Percentiles rank a stretch among this genome's conserved stretches.
Conservation (phyloP, 176 grass and related monocot genomes). For the Hsuehochloa calcarea region DNA sequence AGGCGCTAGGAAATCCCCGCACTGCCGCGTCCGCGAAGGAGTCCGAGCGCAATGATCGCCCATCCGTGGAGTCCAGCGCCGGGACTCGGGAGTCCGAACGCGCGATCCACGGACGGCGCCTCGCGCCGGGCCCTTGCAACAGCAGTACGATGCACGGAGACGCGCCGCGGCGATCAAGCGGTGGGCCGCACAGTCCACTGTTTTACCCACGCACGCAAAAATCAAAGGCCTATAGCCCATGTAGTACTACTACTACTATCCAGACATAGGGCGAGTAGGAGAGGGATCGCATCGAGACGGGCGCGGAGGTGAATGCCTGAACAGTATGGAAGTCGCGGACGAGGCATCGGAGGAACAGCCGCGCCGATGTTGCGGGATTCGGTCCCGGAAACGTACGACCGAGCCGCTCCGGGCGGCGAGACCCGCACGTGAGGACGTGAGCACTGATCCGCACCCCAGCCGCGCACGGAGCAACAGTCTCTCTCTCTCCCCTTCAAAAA, state of each 20-base stretch:
- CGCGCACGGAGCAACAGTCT: too few relatives aligned
- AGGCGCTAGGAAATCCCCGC: not conserved
- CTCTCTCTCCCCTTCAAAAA: not conserved
- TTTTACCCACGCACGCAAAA: too few relatives aligned
- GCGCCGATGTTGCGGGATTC: slow-evolving; percentile 31
- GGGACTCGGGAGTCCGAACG: not conserved
- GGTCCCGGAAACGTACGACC: slow-evolving; percentile 20
- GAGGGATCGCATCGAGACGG: not conserved
- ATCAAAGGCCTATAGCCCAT: too few relatives aligned
- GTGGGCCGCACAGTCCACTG: too few relatives aligned
- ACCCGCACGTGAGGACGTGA: slow-evolving; percentile 21
- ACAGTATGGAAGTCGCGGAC: slow-evolving; percentile 37
- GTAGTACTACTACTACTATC: too few relatives aligned
- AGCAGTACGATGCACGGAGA: not conserved
- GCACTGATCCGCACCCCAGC: not conserved
- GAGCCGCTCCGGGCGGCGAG: not conserved
- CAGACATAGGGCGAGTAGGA: not conserved
- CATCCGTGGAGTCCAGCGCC: too few relatives aligned
- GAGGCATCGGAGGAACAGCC: slow-evolving; percentile 38
- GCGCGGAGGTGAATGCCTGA: slow-evolving; percentile 30
- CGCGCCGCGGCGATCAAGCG: not conserved
- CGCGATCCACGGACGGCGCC: not conserved
- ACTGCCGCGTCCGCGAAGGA: too few relatives aligned
- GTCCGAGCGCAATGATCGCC: too few relatives aligned
- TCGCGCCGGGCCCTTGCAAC: not conserved